Percentiles rank a stretch among this genome's conserved stretches.
These are phyloP conservation scores for Plasmopara viticola DNA, from an alignment of 352 stramenopile genomes.

Conservation along the genomic window DNA sequence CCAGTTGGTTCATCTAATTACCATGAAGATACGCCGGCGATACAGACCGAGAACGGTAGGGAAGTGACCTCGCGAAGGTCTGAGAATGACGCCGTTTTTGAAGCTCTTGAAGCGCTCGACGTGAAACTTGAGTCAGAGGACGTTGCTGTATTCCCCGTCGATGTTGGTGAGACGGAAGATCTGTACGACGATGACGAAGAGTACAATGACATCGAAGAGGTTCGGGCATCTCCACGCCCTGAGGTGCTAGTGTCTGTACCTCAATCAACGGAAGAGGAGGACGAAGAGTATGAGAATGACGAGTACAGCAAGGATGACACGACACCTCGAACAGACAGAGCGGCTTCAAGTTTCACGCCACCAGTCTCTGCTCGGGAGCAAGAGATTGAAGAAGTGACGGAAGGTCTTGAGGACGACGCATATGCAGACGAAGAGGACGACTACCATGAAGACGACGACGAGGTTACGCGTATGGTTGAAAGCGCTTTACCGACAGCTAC, in stretches of 20 bases:
- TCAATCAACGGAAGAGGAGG: slow-evolving; percentile 26
- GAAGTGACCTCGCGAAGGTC: too few species aligned
- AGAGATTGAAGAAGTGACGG: slow-evolving; percentile 16
- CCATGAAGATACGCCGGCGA: too few species aligned
- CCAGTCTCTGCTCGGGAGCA: slow-evolving; percentile 13
- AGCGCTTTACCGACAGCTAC: neutral
- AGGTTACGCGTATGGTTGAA: slow-evolving; percentile 7
- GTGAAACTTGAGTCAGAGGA: neutral
- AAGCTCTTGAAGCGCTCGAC: slow-evolving; percentile 3
- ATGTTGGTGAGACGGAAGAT: slow-evolving; percentile 12
- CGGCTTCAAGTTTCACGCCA: slow-evolving; percentile 1
- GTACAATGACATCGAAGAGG: slow-evolving; percentile 46
- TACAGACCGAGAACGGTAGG: too few species aligned
- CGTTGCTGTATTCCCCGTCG: neutral
- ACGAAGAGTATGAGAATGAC: slow-evolving; percentile 53
- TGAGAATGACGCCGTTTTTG: neutral
- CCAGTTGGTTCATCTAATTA: neutral
- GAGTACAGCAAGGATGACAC: slow-evolving; percentile 22
- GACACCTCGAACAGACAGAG: slow-evolving; percentile 3
- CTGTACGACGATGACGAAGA: slow-evolving; percentile 33
- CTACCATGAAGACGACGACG: slow-evolving; percentile 43
- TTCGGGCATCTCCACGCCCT: neutral
- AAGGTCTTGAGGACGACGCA: slow-evolving; percentile 11
- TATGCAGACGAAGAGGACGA: slow-evolving; percentile 37
- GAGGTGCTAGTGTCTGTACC: neutral